Conservation (phyloP, 2,329 filamentous ascomycete genomes). For the Daldinia sp. region DNA sequence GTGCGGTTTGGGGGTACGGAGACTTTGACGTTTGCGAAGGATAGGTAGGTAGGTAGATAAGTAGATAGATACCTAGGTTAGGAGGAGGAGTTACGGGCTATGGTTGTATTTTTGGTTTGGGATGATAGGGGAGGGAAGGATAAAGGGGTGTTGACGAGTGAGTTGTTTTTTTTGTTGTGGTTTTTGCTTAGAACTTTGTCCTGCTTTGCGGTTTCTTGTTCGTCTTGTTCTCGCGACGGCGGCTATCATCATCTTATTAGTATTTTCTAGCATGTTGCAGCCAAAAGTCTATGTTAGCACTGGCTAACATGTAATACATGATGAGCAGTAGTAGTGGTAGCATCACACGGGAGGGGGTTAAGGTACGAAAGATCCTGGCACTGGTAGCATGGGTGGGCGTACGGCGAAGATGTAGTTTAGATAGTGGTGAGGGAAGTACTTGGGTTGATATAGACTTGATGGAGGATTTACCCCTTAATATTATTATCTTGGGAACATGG, state of each 20-base stretch:
- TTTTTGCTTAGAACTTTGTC: neutral
- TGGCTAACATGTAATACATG: neutral
- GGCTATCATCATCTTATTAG: too few relatives aligned
- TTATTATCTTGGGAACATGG: too few relatives aligned
- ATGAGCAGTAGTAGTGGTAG: neutral
- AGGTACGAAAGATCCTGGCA: neutral
- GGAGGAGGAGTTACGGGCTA: too few relatives aligned
- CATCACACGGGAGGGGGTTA: neutral
- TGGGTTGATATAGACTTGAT: neutral
- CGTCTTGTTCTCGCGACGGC: too few relatives aligned
- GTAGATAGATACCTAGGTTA: neutral
- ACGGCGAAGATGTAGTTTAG: neutral
- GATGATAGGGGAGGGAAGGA: too few relatives aligned
- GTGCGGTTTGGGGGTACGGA: slow-evolving; percentile 5
- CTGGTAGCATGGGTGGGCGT: neutral
- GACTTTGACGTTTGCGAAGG: neutral
- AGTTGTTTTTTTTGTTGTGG: neutral
- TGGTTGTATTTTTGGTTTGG: too few relatives aligned
- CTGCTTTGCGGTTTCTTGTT: neutral
- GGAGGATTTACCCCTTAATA: neutral
- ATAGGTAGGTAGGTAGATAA: neutral
- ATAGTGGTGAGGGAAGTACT: neutral
- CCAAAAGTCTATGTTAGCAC: neutral
- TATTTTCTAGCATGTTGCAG: too few relatives aligned
- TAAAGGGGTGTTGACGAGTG: neutral